Evolutionary conservation across 2,329 filamentous ascomycete species (phyloP).

Genomic region (Coniochaeta sp.): DNA sequence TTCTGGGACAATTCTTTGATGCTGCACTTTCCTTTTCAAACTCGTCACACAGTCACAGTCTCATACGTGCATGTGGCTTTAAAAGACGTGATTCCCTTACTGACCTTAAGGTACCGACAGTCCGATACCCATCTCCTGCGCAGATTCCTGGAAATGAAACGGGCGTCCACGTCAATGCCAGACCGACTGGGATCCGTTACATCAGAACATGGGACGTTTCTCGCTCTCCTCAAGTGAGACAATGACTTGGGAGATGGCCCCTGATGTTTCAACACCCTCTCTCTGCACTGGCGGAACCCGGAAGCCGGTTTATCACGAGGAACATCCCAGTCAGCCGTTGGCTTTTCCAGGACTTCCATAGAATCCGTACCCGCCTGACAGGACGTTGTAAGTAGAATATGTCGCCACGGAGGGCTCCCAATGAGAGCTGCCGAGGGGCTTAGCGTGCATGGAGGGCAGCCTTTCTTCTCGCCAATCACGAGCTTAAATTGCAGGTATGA

Average conservation of each 20-base stretch:
- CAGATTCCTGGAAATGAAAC: not conserved
- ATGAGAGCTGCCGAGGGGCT: not conserved
- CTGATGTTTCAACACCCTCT: not conserved
- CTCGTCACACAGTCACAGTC: not conserved
- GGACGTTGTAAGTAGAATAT: not conserved
- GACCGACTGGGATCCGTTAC: not conserved
- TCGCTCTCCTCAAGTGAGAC: not conserved
- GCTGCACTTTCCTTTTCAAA: not conserved
- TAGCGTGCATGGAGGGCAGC: not conserved
- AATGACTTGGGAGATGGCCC: not conserved
- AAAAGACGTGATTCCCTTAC: too few species aligned
- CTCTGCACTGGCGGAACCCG: not conserved
- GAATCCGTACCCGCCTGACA: not conserved
- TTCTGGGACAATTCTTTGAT: not conserved
- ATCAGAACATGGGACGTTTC: not conserved
- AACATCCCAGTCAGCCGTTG: not conserved
- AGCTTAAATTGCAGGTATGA: not conserved
- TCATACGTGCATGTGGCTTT: not conserved
- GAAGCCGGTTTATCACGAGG: not conserved
- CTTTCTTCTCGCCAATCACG: not conserved
- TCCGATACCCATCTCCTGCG: not conserved
- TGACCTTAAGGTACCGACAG: not conserved
- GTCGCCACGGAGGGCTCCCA: not conserved
- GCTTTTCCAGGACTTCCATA: not conserved
- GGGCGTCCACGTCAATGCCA: not conserved